Conservation (phyloP, 805 yeast species). For the Candida taoyuanica region DNA sequence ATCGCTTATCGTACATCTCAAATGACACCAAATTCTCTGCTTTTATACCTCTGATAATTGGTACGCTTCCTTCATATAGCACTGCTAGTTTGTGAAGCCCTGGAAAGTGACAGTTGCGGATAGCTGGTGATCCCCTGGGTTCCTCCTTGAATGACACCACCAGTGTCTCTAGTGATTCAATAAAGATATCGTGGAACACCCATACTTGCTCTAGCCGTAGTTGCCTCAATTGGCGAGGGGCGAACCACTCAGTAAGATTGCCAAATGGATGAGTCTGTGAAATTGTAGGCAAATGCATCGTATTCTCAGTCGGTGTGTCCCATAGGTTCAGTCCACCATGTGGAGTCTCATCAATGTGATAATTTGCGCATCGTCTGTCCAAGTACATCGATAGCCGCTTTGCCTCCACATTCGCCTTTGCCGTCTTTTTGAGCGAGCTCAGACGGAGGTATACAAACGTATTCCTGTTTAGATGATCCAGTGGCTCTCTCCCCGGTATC, state of each 20-base stretch:
- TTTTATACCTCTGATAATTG: constrained; percentile 1
- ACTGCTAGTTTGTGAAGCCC: constrained; percentile 3
- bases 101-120: constrained; percentile 3
- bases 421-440: not conserved
- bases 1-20: constrained; percentile 5
- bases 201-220: constrained; percentile 5
- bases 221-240: not conserved
- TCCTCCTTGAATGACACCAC: constrained; percentile 2
- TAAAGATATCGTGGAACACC: constrained; percentile 2
- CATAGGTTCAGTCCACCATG: constrained; percentile 3
- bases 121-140: constrained; percentile 1
- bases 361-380: constrained; percentile 1
- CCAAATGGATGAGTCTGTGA: not conserved
- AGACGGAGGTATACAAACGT: constrained; percentile 5
- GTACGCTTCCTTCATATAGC: constrained; percentile 4
- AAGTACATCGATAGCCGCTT: constrained; percentile 4
- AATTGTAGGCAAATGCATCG: constrained; percentile 1
- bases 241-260: not conserved
- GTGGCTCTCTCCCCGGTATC: not conserved
- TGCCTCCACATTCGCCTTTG: constrained; percentile 5
- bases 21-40: constrained; percentile 2
- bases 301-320: constrained; percentile 1
- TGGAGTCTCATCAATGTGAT: constrained; percentile 7
- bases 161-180: constrained; percentile 1
- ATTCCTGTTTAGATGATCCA: not conserved